These are phyloP conservation scores for Cercospora sesami DNA, from an alignment of 2,329 filamentous ascomycete species.

Conservation along the genomic window DNA sequence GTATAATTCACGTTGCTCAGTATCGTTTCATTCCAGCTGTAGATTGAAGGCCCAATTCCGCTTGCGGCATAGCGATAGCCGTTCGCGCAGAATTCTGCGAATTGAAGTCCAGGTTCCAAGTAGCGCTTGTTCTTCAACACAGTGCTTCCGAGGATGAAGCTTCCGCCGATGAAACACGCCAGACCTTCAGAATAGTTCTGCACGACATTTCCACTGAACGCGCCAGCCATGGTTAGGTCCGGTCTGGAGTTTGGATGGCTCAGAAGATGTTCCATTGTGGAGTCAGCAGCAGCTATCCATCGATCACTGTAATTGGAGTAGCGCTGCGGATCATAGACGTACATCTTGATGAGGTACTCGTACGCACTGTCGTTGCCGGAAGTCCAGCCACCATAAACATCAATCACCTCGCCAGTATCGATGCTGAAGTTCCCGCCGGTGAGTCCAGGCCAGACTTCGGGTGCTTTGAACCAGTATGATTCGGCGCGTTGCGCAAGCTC, in stretches of 20 bases:
- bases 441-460: constrained; percentile 75
- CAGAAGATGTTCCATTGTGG: constrained; percentile 68
- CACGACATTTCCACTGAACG: constrained; percentile 52
- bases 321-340: constrained; percentile 67
- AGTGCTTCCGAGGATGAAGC: constrained; percentile 77
- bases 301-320: constrained; percentile 61
- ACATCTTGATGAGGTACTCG: constrained; percentile 92
- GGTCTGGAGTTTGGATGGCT: constrained; percentile 66
- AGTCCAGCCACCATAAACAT: constrained; percentile 71
- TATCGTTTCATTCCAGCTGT: constrained; percentile 41
- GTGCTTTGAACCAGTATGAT: constrained; percentile 66
- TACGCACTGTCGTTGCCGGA: constrained; percentile 80
- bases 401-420: constrained; percentile 64
- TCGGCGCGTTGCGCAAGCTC: constrained; percentile 67
- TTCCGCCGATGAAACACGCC: constrained; percentile 81
- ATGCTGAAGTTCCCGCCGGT: constrained; percentile 68
- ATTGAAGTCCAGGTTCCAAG: constrained; percentile 69
- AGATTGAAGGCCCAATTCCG: constrained; percentile 71
- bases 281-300: constrained; percentile 75
- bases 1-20: constrained; percentile 35
- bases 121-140: constrained; percentile 66
- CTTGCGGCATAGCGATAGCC: constrained; percentile 70
- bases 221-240: constrained; percentile 70
- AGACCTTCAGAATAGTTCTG: constrained; percentile 52
- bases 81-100: constrained; percentile 71